phyloP scores from a whole-genome alignment of 495 filamentous ascomycete genomes.

The Aspergillus heteromorphus region DNA sequence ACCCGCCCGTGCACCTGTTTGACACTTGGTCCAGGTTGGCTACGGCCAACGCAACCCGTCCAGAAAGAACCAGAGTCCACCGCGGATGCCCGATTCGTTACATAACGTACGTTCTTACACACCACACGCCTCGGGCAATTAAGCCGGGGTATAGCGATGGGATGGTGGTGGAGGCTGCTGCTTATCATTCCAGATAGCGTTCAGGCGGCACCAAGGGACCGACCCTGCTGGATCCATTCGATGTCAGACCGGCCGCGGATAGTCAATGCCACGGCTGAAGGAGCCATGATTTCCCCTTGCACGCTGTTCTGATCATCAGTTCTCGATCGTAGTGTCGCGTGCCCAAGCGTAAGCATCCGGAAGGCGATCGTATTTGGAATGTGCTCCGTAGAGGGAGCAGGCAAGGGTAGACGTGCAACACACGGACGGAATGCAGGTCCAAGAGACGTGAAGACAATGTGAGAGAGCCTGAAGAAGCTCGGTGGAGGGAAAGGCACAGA shows the following conservation, averaged over 20 bases:
- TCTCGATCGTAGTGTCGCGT: neutral
- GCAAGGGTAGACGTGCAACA: neutral
- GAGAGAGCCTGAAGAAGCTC: neutral
- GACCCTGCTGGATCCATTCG: neutral
- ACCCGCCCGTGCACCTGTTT: neutral
- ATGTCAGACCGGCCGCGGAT: neutral
- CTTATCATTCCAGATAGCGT: neutral
- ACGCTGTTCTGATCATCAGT: no score
- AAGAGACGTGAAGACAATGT: neutral
- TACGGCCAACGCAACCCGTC: neutral
- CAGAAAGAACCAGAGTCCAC: neutral
- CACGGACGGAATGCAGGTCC: neutral
- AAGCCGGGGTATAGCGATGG: neutral
- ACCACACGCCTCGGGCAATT: neutral
- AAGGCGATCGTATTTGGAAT: neutral
- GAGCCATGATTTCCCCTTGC: neutral
- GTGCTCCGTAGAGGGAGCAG: neutral
- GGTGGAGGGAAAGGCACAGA: neutral
- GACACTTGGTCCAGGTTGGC: neutral
- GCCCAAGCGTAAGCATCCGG: conserved; percentile 1
- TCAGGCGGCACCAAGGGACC: neutral
- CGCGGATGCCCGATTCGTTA: neutral
- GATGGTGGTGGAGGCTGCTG: neutral
- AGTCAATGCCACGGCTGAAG: neutral
- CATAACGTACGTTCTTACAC: neutral